Evolutionary conservation across 257 asterid genomes (phyloP), one percentile per base, ranked within the genome.

Genomic region (Salvia splendens): DNA sequence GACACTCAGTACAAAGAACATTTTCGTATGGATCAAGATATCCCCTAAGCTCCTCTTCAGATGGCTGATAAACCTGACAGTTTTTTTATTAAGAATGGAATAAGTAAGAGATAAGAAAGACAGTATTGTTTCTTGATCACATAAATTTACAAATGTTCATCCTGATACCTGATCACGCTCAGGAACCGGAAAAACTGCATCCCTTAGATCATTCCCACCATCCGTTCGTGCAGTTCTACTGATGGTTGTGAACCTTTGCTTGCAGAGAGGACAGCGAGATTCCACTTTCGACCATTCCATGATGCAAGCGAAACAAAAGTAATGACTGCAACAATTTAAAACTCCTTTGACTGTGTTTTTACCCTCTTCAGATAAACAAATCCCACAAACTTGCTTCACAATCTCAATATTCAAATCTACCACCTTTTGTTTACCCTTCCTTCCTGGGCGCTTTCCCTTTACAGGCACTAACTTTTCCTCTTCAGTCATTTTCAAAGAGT

Each of bases 251-350:
- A 89, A 89, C 78, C 97, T 78, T 77, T 92, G 95, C 80, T 92
- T 92, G 86, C 97, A 92, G 36, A 89, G 82, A 12, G 98, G 96
- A 65, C 96, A 92, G n/a, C 96, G 91, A 4, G 98, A 87, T 73
- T 92, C 98, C 70, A 92, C 96, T 80, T 89, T 92, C 24, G 98
- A 89, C 98, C 98, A 92, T 73, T 87, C 98, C 89, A 84, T 82
- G 73, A 92, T 92, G 87, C 98, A 92, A 61, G 95, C 82, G 77
- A 89, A 92, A 79, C 98, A 92, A 52, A 89, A 92, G 83, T 84
- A 86, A 75, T 92, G 98, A 73, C 85, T 86, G 80, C 98, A 92
- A 68, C 95, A 92, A 78, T 83, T 83, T 67, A 92, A 71, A 28
- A 81, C 76, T 73, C 98, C 98, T 70, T 83, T 73, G 24, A 87